Evolutionary conservation across 2,329 filamentous ascomycete species (phyloP).

Genomic region (Calonectria pteridis): DNA sequence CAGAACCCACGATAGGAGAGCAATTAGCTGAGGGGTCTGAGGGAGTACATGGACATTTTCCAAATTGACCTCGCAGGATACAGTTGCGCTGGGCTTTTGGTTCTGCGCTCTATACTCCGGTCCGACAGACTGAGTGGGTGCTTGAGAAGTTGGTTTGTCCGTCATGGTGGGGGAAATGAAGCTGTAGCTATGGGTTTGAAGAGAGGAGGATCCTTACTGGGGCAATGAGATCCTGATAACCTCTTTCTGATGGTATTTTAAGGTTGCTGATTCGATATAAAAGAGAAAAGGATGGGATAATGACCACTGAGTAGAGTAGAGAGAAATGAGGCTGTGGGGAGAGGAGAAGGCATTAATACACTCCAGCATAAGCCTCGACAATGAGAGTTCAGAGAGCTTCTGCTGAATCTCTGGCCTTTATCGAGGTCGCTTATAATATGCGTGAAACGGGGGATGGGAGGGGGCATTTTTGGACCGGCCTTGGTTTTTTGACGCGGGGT

Average conservation of each 20-base stretch:
- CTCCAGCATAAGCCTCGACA: conserved; percentile 32
- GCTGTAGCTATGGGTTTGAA: not conserved
- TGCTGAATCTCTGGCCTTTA: conserved; percentile 33
- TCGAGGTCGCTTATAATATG: conserved; percentile 40
- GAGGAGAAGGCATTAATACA: conserved; percentile 25
- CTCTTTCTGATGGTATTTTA: not conserved
- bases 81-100: conserved; percentile 87
- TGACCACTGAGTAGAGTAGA: not conserved
- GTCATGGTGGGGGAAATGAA: conserved; percentile 41
- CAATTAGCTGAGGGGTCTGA: conserved; percentile 97
- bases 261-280: not conserved
- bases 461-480: not conserved
- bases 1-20: conserved; percentile 88
- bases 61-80: conserved; percentile 84
- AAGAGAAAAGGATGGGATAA: not conserved
- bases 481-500: conserved; percentile 24
- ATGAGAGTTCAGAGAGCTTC: conserved; percentile 36
- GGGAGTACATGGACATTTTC: conserved; percentile 91
- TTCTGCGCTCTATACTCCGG: conserved; percentile 81
- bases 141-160: conserved; percentile 38
- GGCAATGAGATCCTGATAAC: not conserved
- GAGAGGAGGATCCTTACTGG: not conserved
- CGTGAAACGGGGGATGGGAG: conserved; percentile 42
- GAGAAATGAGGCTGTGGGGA: not conserved
- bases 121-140: conserved; percentile 75